Percentiles rank a stretch among this genome's conserved stretches.
phyloP scores from a whole-genome alignment of 768 basidiomycete genomes.

The Suillus bovinus region DNA sequence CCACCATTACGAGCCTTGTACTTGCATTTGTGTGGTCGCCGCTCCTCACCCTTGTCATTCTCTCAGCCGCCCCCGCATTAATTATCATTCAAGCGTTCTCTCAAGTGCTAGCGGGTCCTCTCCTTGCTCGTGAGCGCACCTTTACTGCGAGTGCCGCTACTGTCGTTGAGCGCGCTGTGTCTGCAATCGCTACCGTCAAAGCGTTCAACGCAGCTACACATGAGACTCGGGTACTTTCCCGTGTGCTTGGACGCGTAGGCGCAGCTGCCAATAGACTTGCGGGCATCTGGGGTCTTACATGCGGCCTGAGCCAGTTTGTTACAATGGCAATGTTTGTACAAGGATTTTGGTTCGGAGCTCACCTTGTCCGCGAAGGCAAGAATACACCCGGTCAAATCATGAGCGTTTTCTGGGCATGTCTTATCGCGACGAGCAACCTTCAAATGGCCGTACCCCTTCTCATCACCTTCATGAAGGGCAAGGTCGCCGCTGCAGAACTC shows the following conservation, averaged over 20 bases:
- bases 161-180: conserved; percentile 72
- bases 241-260: conserved; percentile 46
- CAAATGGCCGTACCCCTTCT: conserved; percentile 86
- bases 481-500: conserved; percentile 39
- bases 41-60: conserved; percentile 87
- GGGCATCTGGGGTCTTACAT: conserved; percentile 73
- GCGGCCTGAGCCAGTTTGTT: conserved; percentile 73
- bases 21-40: conserved; percentile 83
- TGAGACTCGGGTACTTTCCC: conserved; percentile 51
- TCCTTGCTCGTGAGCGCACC: conserved; percentile 64
- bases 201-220: conserved; percentile 77
- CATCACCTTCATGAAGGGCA: conserved; percentile 68
- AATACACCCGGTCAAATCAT: conserved; percentile 77
- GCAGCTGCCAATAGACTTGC: conserved; percentile 54
- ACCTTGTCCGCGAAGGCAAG: conserved; percentile 79
- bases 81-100: conserved; percentile 75
- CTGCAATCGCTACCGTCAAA: conserved; percentile 88
- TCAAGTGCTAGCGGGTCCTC: conserved; percentile 66
- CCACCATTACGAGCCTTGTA: conserved; percentile 73
- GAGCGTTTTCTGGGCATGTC: conserved; percentile 98
- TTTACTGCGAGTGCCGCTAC: conserved; percentile 74
- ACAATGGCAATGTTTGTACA: conserved; percentile 94
- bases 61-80: conserved; percentile 84
- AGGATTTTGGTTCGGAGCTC: conserved; percentile 94
- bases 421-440: conserved; percentile 85